Evolutionary conservation across 768 basidiomycete genomes (phyloP), one percentile per base, ranked within the genome.

Genomic region (Boletus rubescentipes): DNA sequence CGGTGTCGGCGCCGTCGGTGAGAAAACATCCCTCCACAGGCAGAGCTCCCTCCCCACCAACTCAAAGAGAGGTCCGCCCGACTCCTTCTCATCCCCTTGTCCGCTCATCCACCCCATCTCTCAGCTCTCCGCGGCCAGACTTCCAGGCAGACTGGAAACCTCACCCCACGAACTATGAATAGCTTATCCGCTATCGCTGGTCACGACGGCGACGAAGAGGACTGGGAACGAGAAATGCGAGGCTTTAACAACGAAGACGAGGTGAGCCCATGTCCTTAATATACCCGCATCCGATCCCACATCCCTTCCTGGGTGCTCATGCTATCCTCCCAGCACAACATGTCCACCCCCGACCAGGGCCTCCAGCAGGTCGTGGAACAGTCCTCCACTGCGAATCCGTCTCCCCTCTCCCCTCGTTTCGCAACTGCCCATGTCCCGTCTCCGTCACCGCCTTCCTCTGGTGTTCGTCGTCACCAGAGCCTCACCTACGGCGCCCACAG

Each of bases 131-230:
- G 81, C 58, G 77, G 71, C 26, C 75, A 79, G 54, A 70, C 74
- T 9, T 72, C 80, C 49, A 83, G 72, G 53, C 73, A 83, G 64
- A 65, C 82, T 11, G 86, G 87, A 26, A 86, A 74, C 61, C 66
- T 79, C 58, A 87, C 88, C 23, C 86, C 87, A 32, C 84, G 89
- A 54, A 81, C 82, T 21, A 75, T 92, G 71, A 92, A 91, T 64
- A 92, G 89, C 68, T 82, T 93, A 49, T 82, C 87, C 34, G 88
- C 88, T 50, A 93, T 93, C 70, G 84, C 88, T 47, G 90, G 89
- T 38, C 87, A 90, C 63, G 91, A 93, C 61, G 89, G 86, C 61
- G 91, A 91, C 55, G 91, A 93, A 67, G 91, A 92, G 59, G 87
- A 90, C 51, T 93, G 91, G 91, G 88, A 90, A 68, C 74, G 78